Evolutionary conservation across 2,329 filamentous ascomycete genomes (phyloP).

Genomic region (Aspergillus quadricinctus): DNA sequence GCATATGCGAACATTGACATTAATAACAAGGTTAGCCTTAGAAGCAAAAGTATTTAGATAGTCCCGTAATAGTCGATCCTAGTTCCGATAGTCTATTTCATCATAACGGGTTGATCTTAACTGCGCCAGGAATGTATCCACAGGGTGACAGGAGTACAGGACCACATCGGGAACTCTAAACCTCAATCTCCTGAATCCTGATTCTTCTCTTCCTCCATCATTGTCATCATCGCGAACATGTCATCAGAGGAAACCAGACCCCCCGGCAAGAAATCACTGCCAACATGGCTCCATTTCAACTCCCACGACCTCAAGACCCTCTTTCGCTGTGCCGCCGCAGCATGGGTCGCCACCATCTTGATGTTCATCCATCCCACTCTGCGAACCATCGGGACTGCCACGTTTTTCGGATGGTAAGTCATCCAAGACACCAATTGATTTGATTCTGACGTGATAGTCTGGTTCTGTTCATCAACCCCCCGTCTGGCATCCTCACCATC

Average conservation of each 20-base stretch:
- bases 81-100: background rate
- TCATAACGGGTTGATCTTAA: background rate
- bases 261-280: background rate
- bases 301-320: constrained; percentile 44
- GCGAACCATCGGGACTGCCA: constrained; percentile 39
- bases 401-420: constrained; percentile 41
- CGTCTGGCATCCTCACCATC: constrained; percentile 43
- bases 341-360: constrained; percentile 45
- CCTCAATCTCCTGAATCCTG: too few species aligned
- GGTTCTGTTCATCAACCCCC: constrained; percentile 44
- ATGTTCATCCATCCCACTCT: constrained; percentile 47
- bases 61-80: too few species aligned
- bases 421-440: background rate
- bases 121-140: background rate
- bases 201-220: background rate
- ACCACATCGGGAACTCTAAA: too few species aligned
- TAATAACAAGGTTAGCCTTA: too few species aligned
- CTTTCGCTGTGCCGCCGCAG: constrained; percentile 45
- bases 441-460: constrained; percentile 10
- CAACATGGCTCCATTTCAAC: constrained; percentile 40
- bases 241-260: background rate
- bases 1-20: too few species aligned
- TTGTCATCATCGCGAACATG: background rate
- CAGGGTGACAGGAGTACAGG: too few species aligned
- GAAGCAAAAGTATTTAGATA: too few species aligned